Evolutionary conservation across 1,139 yeast genomes (phyloP).

Genomic region (Candida pseudoviswanathii): DNA sequence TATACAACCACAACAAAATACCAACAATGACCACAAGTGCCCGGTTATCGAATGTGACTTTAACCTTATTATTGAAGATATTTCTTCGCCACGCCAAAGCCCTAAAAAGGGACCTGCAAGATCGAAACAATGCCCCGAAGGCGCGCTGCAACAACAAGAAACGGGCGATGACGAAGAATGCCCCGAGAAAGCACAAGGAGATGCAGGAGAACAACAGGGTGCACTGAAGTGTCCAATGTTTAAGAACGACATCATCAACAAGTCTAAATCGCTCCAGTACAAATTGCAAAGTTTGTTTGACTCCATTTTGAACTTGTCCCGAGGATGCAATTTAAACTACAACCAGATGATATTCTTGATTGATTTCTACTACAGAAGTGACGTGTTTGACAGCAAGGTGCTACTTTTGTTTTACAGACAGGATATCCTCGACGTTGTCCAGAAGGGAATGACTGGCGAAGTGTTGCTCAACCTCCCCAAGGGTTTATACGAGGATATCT

Average conservation of each 20-base stretch:
- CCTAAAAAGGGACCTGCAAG: slow-evolving; percentile 7
- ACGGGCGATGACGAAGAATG: neutral
- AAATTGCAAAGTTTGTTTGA: slow-evolving; percentile 31
- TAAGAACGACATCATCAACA: neutral
- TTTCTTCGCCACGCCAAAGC: slow-evolving; percentile 14
- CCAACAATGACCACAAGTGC: slow-evolving; percentile 26
- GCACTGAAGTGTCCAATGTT: slow-evolving; percentile 1
- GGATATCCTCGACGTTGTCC: slow-evolving; percentile 26
- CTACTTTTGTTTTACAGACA: slow-evolving; percentile 29
- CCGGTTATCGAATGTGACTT: slow-evolving; percentile 48
- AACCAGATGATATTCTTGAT: slow-evolving; percentile 37
- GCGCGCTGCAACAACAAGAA: slow-evolving; percentile 4
- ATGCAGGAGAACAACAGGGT: neutral
- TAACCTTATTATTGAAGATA: slow-evolving; percentile 36
- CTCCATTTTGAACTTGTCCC: slow-evolving; percentile 21
- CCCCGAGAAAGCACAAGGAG: neutral
- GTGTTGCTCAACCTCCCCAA: slow-evolving; percentile 16
- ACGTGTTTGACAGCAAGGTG: slow-evolving; percentile 22
- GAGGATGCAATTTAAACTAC: slow-evolving; percentile 27
- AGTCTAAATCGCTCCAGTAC: slow-evolving; percentile 4
- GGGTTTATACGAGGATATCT: slow-evolving; percentile 8
- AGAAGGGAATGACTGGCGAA: slow-evolving; percentile 19
- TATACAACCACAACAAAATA: neutral
- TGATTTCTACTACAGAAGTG: slow-evolving; percentile 31
- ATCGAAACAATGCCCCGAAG: neutral